Evolutionary conservation across 352 stramenopile genomes (phyloP), one percentile per base, ranked within the genome.

Genomic region (Globisporangium sylvaticum): DNA sequence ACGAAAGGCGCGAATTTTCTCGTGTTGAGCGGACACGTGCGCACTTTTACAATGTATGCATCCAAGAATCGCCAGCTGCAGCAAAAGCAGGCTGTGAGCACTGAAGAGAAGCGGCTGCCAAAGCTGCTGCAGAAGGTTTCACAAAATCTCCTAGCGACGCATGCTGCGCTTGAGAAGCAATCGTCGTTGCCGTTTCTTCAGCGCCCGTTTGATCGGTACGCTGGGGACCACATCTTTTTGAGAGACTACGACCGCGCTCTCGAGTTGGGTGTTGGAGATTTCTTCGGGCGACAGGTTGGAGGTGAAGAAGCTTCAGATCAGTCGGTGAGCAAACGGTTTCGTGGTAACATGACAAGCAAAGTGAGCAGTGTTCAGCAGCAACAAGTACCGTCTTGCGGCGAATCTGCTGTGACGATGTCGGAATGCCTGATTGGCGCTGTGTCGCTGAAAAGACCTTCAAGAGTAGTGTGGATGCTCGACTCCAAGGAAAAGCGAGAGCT

Each of bases 401-500:
- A 68, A 50, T 58, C 12, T 15, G 79, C 72, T 1, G 71, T 84
- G 1, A 76, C 77, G 10, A 76, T 84, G 69, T 73, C 73, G 7
- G 68, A 82, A 25, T 82, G 69, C 25, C 61, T 80, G 15, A 58
- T 85, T 39, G 77, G 73, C 10, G 62, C 78, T n/a, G 9, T 80
- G 24, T 60, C 34, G n/a, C 27, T 67, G 15, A 48, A 46, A 12
- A n/a, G 15, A 2, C 52, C 18, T 14, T 20, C 65, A 0, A 22
- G 29, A 18, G 31, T 3, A 22, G 14, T 18, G 18, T 58, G 37
- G 61, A 39, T 57, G 18, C 61, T 68, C 5, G 44, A 50, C 22
- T 10, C 61, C 14, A 64, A 70, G 3, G 75, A 77, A 24, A 69
- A 74, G 14, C 46, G 18, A 22, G 54, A 68, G 22, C 59, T 81